phyloP scores from a whole-genome alignment of 2,329 filamentous ascomycete genomes.

The Nemania sp. region DNA sequence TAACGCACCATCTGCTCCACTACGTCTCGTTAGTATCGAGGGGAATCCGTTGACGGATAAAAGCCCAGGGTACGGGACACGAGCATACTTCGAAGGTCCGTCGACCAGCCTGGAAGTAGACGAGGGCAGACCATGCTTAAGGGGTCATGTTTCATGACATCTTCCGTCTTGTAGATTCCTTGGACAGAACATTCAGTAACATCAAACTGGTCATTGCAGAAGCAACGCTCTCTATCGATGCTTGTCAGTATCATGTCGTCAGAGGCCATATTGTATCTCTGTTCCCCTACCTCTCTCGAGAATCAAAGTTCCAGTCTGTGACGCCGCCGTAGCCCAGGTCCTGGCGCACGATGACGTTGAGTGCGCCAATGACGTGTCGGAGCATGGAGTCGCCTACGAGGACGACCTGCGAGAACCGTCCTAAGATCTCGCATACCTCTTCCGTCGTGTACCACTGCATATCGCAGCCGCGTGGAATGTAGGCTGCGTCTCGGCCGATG shows the following conservation, averaged over 20 bases:
- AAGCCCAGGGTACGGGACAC: background rate
- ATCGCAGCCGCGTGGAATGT: conserved; percentile 50
- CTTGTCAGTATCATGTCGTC: conserved; percentile 11
- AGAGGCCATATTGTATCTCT: background rate
- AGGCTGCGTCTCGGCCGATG: conserved; percentile 50
- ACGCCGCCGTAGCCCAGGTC: conserved; percentile 54
- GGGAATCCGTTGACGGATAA: background rate
- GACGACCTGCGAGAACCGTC: conserved; percentile 51
- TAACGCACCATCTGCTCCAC: conserved; percentile 51
- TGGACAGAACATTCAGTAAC: conserved; percentile 54
- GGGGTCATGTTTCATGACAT: conserved; percentile 49
- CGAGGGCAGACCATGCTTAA: conserved; percentile 46
- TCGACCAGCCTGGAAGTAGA: conserved; percentile 39
- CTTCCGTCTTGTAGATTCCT: conserved; percentile 52
- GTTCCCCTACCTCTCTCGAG: conserved; percentile 44
- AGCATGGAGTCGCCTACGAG: conserved; percentile 55
- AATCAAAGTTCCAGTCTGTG: conserved; percentile 54
- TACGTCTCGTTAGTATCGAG: conserved; percentile 24
- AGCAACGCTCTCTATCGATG: conserved; percentile 46
- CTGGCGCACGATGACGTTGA: conserved; percentile 51
- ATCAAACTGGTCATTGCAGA: conserved; percentile 55
- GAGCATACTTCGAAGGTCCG: conserved; percentile 36
- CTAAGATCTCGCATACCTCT: conserved; percentile 51
- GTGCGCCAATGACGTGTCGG: conserved; percentile 51
- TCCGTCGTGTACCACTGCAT: conserved; percentile 53